These are phyloP conservation scores for Cicer pinnatifidum DNA, from an alignment of 306 rosid genomes.

Conservation along the genomic window DNA sequence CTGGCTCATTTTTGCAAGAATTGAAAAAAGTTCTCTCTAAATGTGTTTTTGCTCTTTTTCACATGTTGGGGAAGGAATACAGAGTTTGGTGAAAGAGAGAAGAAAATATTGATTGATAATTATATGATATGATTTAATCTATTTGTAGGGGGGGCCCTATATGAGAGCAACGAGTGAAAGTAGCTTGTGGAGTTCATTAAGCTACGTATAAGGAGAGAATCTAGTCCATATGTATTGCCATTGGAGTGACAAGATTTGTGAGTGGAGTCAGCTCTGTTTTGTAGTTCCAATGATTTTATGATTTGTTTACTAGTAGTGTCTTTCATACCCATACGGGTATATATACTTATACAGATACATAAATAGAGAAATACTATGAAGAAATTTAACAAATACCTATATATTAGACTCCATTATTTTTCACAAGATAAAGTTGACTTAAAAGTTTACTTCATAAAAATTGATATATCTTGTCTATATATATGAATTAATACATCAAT, in stretches of 20 bases:
- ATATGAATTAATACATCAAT: no score
- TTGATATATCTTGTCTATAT: no score
- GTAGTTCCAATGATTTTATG: conserved; percentile 37
- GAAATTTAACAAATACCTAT: background rate
- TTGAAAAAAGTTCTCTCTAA: background rate
- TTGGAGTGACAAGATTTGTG: conserved; percentile 30
- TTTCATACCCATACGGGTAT: background rate
- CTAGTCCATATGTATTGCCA: conserved; percentile 49
- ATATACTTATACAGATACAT: background rate
- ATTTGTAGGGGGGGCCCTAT: conserved; percentile 18
- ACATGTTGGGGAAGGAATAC: conserved; percentile 2
- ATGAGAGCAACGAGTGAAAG: conserved; percentile 21
- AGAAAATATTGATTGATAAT: conserved; percentile 1
- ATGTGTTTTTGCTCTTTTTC: background rate
- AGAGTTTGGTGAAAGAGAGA: background rate
- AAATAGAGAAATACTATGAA: background rate
- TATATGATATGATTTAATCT: conserved; percentile 14
- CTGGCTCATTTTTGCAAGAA: conserved; percentile 66
- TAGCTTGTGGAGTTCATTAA: conserved; percentile 49
- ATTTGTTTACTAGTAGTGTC: background rate
- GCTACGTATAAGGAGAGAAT: conserved; percentile 41
- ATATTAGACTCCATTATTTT: no score
- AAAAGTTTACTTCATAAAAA: no score
- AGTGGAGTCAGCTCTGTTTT: conserved; percentile 36
- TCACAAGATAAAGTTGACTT: no score